Conservation (phyloP, 768 basidiomycete genomes). For the Scleroderma citrinum region DNA sequence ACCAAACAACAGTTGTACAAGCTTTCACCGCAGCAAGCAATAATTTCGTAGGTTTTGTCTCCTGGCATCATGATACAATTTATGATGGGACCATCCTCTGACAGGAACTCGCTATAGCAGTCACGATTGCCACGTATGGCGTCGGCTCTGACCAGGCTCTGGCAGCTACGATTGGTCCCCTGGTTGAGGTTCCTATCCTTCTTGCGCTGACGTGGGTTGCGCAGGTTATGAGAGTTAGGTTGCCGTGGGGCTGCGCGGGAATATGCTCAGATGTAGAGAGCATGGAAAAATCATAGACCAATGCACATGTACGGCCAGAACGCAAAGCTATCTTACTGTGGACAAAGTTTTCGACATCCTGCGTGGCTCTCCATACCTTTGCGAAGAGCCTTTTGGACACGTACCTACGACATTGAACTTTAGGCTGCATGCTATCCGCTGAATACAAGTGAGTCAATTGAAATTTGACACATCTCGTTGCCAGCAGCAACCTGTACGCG, state of each 20-base stretch:
- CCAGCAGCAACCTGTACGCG: too few relatives aligned
- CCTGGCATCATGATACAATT: not conserved
- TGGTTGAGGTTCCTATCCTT: constrained; percentile 78
- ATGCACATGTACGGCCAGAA: too few relatives aligned
- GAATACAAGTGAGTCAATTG: too few relatives aligned
- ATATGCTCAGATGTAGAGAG: not conserved
- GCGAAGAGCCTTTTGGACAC: too few relatives aligned
- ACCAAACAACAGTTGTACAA: constrained; percentile 72
- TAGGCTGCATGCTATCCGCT: too few relatives aligned
- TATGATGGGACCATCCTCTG: not conserved
- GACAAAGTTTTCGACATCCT: too few relatives aligned
- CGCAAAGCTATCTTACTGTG: too few relatives aligned
- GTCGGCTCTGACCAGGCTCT: constrained; percentile 73
- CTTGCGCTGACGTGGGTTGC: constrained; percentile 64
- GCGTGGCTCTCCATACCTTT: too few relatives aligned
- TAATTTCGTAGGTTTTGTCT: constrained; percentile 51
- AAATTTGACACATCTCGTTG: too few relatives aligned
- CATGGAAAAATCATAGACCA: not conserved
- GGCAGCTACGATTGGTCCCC: constrained; percentile 72
- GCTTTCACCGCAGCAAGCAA: constrained; percentile 77
- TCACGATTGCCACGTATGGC: constrained; percentile 73
- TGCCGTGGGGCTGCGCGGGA: constrained; percentile 32
- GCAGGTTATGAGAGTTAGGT: constrained; percentile 35
- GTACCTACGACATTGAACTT: too few relatives aligned
- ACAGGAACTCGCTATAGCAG: constrained; percentile 79